These are phyloP conservation scores for Bipolaris oryzae DNA, from an alignment of 2,329 filamentous ascomycete genomes.

Conservation along the genomic window DNA sequence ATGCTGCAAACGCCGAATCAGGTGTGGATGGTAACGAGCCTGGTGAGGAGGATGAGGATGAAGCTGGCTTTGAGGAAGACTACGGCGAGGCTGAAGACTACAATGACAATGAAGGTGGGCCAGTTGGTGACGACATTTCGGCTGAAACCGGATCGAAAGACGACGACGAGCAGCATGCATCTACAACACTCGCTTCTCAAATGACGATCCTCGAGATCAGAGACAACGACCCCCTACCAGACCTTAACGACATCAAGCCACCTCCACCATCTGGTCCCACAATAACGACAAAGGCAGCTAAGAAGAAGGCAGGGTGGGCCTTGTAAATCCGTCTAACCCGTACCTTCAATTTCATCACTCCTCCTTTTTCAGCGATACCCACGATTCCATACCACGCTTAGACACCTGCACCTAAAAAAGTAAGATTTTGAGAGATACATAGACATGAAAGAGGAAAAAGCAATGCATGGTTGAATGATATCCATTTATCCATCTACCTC, in stretches of 20 bases:
- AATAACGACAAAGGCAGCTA: conserved; percentile 45
- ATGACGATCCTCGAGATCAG: conserved; percentile 49
- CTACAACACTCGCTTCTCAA: conserved; percentile 28
- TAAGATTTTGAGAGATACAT: neutral
- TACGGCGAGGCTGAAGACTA: conserved; percentile 15
- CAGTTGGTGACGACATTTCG: conserved; percentile 6
- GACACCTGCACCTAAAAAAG: neutral
- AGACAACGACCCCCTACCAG: conserved; percentile 43
- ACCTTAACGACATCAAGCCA: conserved; percentile 39
- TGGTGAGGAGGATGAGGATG: conserved; percentile 10
- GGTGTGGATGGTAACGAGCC: conserved; percentile 27
- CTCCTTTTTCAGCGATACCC: conserved; percentile 13
- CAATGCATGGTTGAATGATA: neutral
- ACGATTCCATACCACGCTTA: neutral
- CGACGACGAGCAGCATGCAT: neutral
- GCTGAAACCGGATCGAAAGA: neutral
- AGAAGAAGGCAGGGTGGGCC: conserved; percentile 46
- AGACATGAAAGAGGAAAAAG: neutral
- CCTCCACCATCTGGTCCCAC: conserved; percentile 23
- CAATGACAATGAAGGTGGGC: conserved; percentile 7
- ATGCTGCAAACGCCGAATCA: conserved; percentile 49
- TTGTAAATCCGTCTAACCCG: conserved; percentile 18
- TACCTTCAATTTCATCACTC: neutral
- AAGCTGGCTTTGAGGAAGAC: neutral
- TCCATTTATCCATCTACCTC: neutral